These are phyloP conservation scores for Diaporthe citrichinensis DNA, from an alignment of 2,329 filamentous ascomycete genomes.

Conservation along the genomic window DNA sequence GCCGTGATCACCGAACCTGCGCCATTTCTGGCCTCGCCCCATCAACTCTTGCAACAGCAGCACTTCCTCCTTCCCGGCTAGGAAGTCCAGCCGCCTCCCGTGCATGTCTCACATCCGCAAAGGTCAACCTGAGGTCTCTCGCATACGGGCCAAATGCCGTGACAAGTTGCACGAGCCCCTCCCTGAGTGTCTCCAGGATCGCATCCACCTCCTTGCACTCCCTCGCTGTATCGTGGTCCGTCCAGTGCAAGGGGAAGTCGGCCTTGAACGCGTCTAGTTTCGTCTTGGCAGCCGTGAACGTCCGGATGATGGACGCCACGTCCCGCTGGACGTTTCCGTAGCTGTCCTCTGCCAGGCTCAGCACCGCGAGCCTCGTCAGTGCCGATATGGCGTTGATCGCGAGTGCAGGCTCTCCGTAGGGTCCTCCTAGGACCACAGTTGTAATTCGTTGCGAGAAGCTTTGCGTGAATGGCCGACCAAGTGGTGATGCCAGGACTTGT, in stretches of 20 bases:
- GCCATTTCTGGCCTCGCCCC: conserved; percentile 49
- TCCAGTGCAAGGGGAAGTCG: conserved; percentile 79
- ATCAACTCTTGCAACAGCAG: conserved; percentile 46
- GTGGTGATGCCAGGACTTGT: conserved; percentile 61
- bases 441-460: conserved; percentile 76
- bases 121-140: conserved; percentile 76
- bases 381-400: conserved; percentile 81
- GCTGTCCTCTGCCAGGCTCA: conserved; percentile 83
- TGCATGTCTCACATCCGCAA: conserved; percentile 80
- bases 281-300: conserved; percentile 77
- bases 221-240: conserved; percentile 74
- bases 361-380: conserved; percentile 77
- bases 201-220: conserved; percentile 78
- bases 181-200: conserved; percentile 75
- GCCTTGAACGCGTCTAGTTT: conserved; percentile 78
- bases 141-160: conserved; percentile 82
- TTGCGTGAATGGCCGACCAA: conserved; percentile 80
- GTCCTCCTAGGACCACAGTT: conserved; percentile 79
- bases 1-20: conserved; percentile 46
- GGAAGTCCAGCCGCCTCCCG: conserved; percentile 68
- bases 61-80: conserved; percentile 5
- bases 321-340: conserved; percentile 90
- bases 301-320: conserved; percentile 80
- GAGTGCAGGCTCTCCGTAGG: conserved; percentile 77
- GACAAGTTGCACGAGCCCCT: conserved; percentile 76